Evolutionary conservation across 208 protist genomes (phyloP).

Genomic region (Histomonas meleagridis): DNA sequence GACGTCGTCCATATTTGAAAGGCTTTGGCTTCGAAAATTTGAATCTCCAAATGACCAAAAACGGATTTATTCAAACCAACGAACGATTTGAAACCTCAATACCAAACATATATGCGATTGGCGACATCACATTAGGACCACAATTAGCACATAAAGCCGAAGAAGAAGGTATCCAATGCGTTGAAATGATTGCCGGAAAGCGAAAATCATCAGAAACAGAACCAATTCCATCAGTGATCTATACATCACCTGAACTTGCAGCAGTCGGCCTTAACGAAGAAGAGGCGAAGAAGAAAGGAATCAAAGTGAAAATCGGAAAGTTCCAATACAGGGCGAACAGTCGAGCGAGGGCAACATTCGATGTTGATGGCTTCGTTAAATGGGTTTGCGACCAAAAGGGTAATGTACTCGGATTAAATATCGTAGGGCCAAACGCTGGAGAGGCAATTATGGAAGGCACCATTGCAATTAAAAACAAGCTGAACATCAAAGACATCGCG

Average conservation of each 20-base stretch:
- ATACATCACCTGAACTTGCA: slow-evolving; percentile 86
- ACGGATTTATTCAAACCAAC: slow-evolving; percentile 58
- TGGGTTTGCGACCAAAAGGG: not conserved
- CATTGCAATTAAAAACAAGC: not conserved
- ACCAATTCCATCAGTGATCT: slow-evolving; percentile 90
- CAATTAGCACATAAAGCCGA: slow-evolving; percentile 99
- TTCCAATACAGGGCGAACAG: slow-evolving; percentile 93
- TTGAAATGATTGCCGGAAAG: slow-evolving; percentile 65
- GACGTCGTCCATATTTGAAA: slow-evolving; percentile 77
- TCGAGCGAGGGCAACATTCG: slow-evolving; percentile 71
- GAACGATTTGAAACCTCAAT: slow-evolving; percentile 81
- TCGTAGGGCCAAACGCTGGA: slow-evolving; percentile 37
- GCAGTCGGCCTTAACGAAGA: slow-evolving; percentile 48
- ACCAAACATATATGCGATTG: slow-evolving; percentile 87
- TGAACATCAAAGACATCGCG: not conserved
- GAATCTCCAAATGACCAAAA: slow-evolving; percentile 67
- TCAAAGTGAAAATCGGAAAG: slow-evolving; percentile 72
- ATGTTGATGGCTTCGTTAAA: slow-evolving; percentile 51
- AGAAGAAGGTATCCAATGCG: slow-evolving; percentile 67
- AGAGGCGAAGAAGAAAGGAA: slow-evolving; percentile 35
- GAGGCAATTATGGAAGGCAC: slow-evolving; percentile 22
- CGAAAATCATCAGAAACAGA: slow-evolving; percentile 77
- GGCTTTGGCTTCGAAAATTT: slow-evolving; percentile 73
- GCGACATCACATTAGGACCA: slow-evolving; percentile 87
- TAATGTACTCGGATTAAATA: not conserved